Base-by-base conservation (phyloP, 768 basidiomycete species). In the Leucocoprinus sp. region DNA sequence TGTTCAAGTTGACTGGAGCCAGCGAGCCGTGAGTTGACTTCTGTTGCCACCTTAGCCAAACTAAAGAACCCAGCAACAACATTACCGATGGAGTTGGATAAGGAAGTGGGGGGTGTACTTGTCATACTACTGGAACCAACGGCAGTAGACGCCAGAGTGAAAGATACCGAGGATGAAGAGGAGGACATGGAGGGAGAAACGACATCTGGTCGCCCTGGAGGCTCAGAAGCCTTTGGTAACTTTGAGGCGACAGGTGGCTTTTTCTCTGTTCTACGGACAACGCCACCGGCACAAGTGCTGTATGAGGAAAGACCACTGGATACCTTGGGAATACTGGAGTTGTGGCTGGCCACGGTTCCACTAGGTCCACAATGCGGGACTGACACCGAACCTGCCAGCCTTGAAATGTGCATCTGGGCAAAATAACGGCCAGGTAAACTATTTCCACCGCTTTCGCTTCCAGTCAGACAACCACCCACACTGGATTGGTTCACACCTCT, bases 81-180 rank as follows among this genome's bases (percentile, higher is more conserved):
- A 45, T 68, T 70, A 14, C 70, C 70, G 8, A 76, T 62, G 3
- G 62, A 78, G 56, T 67, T 69, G 26, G 64, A 75, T 45, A 68
- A 60, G 4, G 78, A 78, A 14, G 78, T 80, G 9, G 75, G 76
- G 4, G 78, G 78, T 8, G 75, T 80, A 55, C 75, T 78, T 49
- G 70, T 61, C 12, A 67, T 61, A 48, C 71, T 72, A 49, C 64
- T 64, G 6, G 71, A 66, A 8, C 64, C 65, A 33, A 61, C 60
- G 18, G 61, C 57, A 15, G 66, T 62, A 5, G 64, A 67, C 1
- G 54, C 65, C 40, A 63, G 52, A 14, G 66, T 67, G 11, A 73
- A 76, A 8, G 69, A 69, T 40, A 74, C 61, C 1, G 75, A 77
- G 4, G 75, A 71, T 6, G 76, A 73, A 1, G 76, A 78, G 0